A percentile compares a stretch with the other conserved stretches of the same genome.
Evolutionary conservation across 371 early-diverging fungal species (phyloP).

Genomic region (Zychaea mexicana): DNA sequence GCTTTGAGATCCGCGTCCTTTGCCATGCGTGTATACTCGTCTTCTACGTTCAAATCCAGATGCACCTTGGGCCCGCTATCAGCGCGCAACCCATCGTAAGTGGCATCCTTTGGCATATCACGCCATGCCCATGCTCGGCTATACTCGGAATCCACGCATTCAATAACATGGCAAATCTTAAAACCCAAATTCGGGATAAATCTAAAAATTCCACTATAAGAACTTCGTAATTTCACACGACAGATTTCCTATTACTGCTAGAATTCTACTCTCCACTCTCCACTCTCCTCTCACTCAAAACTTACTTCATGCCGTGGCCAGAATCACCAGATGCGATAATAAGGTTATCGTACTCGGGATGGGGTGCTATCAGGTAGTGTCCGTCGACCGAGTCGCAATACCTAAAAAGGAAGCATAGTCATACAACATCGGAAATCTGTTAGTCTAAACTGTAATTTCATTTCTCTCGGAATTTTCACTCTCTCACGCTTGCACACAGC

Average conservation of each 20-base stretch:
- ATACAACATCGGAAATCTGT: neutral
- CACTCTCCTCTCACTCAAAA: neutral
- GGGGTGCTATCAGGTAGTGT: conserved; percentile 41
- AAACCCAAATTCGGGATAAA: conserved; percentile 35
- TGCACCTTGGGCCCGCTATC: conserved; percentile 7
- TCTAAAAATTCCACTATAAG: conserved; percentile 8
- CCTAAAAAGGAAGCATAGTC: conserved; percentile 15
- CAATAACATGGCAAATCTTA: conserved; percentile 30
- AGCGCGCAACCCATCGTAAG: conserved; percentile 16
- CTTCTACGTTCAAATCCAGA: conserved; percentile 7
- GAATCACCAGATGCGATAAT: conserved; percentile 49
- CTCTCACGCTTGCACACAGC: no score
- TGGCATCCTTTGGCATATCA: conserved; percentile 8
- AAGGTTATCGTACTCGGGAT: conserved; percentile 43
- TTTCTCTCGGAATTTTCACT: neutral
- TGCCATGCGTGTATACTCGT: conserved; percentile 10
- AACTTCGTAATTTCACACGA: neutral
- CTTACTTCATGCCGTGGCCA: conserved; percentile 57
- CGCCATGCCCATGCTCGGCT: conserved; percentile 34
- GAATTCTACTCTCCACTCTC: neutral
- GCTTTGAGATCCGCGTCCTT: neutral
- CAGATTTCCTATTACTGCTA: neutral
- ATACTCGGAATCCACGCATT: conserved; percentile 28
- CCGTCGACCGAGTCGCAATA: conserved; percentile 52
- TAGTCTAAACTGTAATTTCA: neutral